phyloP scores from a whole-genome alignment of 2,329 filamentous ascomycete species.

The Sporothrix globosa region DNA sequence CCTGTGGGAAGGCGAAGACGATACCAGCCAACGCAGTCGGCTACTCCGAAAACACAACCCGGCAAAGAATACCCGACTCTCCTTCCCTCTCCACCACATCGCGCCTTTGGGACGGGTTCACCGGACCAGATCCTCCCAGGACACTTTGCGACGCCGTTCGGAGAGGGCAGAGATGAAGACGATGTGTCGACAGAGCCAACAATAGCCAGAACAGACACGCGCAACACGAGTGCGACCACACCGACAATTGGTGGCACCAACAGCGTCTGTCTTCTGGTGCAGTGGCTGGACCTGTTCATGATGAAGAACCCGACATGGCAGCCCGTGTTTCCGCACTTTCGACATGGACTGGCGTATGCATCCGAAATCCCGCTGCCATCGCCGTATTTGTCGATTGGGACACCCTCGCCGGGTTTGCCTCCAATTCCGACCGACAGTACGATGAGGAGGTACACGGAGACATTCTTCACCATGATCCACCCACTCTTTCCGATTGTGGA shows the following conservation, averaged over 20 bases:
- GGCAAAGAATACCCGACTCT: not conserved
- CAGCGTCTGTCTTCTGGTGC: conserved; percentile 28
- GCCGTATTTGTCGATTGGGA: not conserved
- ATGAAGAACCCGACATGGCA: conserved; percentile 26
- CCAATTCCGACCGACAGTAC: not conserved
- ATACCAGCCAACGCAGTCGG: not conserved
- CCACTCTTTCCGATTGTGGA: conserved; percentile 21
- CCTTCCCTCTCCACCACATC: not conserved
- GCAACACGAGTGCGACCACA: no score
- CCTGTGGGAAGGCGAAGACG: conserved; percentile 24
- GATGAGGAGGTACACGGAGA: not conserved
- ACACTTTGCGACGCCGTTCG: conserved; percentile 18
- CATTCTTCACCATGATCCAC: conserved; percentile 7
- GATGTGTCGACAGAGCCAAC: not conserved
- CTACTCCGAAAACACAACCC: not conserved
- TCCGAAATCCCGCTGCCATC: conserved; percentile 26
- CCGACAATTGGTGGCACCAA: not conserved
- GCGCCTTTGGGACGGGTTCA: not conserved
- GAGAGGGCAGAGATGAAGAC: not conserved
- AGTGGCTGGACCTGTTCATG: conserved; percentile 33
- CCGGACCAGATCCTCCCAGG: conserved; percentile 7
- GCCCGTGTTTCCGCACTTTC: conserved; percentile 30
- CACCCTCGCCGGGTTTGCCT: not conserved
- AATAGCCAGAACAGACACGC: not conserved
- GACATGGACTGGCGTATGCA: conserved; percentile 24